Evolutionary conservation across 1,284 basidiomycete genomes (phyloP).

Genomic region (Rhodotorula sp.): DNA sequence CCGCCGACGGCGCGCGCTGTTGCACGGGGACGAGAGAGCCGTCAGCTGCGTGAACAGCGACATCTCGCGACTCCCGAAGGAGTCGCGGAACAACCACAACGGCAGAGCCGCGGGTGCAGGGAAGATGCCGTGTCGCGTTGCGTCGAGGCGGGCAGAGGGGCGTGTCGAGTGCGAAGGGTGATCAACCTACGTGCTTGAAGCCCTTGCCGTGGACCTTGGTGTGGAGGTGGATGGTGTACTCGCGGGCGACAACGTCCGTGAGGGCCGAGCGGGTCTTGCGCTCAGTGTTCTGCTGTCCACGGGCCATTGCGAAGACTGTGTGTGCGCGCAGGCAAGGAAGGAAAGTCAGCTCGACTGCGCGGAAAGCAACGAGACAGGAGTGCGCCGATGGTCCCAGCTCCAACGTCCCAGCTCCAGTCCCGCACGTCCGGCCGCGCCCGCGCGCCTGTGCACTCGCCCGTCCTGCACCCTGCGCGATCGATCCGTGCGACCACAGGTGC

Average conservation of each 20-base stretch:
- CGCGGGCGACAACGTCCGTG: constrained; percentile 92
- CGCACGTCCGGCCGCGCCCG: neutral
- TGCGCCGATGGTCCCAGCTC: neutral
- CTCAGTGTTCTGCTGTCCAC: constrained; percentile 45
- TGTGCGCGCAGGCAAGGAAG: neutral
- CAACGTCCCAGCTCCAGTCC: neutral
- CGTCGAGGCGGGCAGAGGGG: neutral
- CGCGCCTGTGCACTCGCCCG: neutral
- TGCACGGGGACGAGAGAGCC: neutral
- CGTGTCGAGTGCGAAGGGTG: constrained; percentile 2
- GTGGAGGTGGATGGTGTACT: constrained; percentile 49
- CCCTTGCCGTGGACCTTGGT: constrained; percentile 44
- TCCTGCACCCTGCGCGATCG: neutral
- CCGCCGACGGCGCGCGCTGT: constrained; percentile 73
- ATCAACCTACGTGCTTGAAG: constrained; percentile 45
- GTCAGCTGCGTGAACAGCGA: neutral
- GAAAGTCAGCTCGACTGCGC: neutral
- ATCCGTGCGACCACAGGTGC: fast-evolving
- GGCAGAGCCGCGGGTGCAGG: neutral
- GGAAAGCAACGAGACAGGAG: neutral
- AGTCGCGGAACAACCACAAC: constrained; percentile 3
- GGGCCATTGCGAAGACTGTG: constrained; percentile 43
- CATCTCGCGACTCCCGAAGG: constrained; percentile 1
- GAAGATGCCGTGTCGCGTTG: neutral
- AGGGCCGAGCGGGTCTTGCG: constrained; percentile 61